Conservation (phyloP, 768 basidiomycete genomes). For the Lactarius tabidus region DNA sequence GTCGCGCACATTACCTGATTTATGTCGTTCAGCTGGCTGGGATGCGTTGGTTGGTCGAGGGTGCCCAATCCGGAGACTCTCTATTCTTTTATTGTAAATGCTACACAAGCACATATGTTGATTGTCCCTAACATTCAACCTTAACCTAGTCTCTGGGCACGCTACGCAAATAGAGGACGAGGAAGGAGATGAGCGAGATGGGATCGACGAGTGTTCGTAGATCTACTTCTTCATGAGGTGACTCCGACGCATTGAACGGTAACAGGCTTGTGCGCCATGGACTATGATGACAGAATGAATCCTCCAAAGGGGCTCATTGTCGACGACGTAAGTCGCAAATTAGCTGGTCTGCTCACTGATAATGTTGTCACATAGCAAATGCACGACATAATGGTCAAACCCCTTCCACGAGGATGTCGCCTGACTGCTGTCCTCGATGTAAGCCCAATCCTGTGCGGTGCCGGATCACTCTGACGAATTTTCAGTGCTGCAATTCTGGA, state of each 20-base stretch:
- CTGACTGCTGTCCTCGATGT: constrained; percentile 14
- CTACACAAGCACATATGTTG: neutral
- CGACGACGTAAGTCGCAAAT: neutral
- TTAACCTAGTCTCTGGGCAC: constrained; percentile 5
- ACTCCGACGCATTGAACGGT: neutral
- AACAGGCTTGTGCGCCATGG: constrained; percentile 6
- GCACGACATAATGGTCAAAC: neutral
- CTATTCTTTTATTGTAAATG: constrained; percentile 5
- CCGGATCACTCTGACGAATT: neutral
- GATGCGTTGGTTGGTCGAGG: neutral
- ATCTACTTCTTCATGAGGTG: neutral
- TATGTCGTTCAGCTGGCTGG: neutral
- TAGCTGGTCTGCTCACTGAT: neutral
- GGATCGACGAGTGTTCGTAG: neutral
- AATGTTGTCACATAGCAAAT: neutral
- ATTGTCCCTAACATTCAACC: neutral
- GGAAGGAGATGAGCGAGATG: neutral
- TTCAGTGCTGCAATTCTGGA: constrained; percentile 6
- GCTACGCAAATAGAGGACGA: neutral
- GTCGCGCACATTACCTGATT: neutral
- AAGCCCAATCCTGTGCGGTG: neutral
- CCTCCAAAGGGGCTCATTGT: neutral
- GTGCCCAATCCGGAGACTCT: neutral
- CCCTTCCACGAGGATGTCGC: constrained; percentile 3
- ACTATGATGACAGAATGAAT: neutral